A percentile compares a stretch with the other conserved stretches of the same genome.
Conservation (phyloP, 2,329 filamentous ascomycete genomes). For the Knoxdaviesia proteae region DNA sequence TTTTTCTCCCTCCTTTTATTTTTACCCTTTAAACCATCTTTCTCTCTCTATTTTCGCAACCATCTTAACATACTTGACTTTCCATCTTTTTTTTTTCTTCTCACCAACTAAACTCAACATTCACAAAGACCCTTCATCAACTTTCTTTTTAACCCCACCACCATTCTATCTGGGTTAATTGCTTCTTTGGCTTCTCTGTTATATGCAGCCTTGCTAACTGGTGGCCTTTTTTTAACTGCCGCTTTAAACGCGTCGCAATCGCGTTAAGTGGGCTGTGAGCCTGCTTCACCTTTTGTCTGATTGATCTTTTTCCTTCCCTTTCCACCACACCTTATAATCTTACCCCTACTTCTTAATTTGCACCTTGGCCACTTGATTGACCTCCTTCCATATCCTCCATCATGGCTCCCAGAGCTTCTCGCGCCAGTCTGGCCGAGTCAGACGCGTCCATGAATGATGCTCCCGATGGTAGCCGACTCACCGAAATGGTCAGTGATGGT, state of each 20-base stretch:
- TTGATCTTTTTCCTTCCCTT: background rate
- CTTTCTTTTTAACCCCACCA: background rate
- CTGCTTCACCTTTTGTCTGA: background rate
- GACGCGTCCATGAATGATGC: slow-evolving; percentile 45
- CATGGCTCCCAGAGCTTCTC: slow-evolving; percentile 1
- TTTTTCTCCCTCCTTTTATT: too few species aligned
- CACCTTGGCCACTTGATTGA: too few species aligned
- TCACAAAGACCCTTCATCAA: background rate
- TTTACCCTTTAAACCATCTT: too few species aligned
- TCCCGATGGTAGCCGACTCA: slow-evolving; percentile 21
- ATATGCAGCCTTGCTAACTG: too few species aligned
- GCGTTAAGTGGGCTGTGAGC: slow-evolving; percentile 1
- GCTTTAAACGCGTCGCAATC: slow-evolving; percentile 1
- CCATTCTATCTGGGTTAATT: background rate
- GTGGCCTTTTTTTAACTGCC: background rate
- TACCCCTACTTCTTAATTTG: too few species aligned
- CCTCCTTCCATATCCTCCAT: slow-evolving; percentile 2
- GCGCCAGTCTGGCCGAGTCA: slow-evolving; percentile 18
- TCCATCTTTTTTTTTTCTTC: background rate
- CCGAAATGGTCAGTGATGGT: slow-evolving; percentile 26
- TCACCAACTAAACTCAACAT: background rate
- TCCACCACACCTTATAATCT: background rate
- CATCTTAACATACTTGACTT: too few species aligned
- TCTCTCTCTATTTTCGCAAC: too few species aligned
- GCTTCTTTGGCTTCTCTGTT: too few species aligned